These are phyloP conservation scores for Chalaropsis ovoidea DNA, from an alignment of 2,329 filamentous ascomycete genomes.

Conservation along the genomic window DNA sequence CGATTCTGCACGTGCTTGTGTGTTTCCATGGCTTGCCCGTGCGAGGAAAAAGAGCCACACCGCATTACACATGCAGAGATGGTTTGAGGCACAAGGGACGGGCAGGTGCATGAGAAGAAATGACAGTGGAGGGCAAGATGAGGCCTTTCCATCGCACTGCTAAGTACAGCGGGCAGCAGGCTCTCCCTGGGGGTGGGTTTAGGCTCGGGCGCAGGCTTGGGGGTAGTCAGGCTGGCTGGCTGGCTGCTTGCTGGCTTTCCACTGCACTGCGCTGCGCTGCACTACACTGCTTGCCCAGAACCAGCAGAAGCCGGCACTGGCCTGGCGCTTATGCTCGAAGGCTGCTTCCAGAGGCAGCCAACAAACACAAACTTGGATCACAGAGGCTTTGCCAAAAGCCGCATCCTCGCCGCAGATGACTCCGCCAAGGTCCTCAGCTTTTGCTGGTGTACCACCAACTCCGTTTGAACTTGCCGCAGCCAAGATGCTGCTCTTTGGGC, in stretches of 20 bases:
- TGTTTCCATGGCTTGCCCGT: not conserved
- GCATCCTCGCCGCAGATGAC: not conserved
- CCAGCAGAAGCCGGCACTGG: not conserved
- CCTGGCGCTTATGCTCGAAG: not conserved
- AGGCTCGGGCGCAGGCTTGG: not conserved
- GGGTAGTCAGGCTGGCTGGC: not conserved
- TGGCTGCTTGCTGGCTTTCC: not conserved
- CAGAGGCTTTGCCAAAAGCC: not conserved
- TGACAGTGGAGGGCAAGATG: not conserved
- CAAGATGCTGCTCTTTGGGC: not conserved
- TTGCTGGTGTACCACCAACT: not conserved
- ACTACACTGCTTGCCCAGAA: not conserved
- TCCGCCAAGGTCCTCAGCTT: not conserved
- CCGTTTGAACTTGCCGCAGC: constrained; percentile 5
- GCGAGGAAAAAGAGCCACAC: not conserved
- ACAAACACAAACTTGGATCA: not conserved
- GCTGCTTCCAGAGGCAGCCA: not conserved
- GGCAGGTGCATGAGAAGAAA: not conserved
- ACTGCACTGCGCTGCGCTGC: not conserved
- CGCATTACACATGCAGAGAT: not conserved
- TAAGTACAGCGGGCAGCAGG: not conserved
- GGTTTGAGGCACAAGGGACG: not conserved
- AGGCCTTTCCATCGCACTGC: not conserved
- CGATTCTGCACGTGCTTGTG: not conserved
- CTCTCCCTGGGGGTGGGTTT: not conserved